These are phyloP conservation scores for Meredithiella fracta DNA, from an alignment of 2,329 filamentous ascomycete genomes.

Conservation along the genomic window DNA sequence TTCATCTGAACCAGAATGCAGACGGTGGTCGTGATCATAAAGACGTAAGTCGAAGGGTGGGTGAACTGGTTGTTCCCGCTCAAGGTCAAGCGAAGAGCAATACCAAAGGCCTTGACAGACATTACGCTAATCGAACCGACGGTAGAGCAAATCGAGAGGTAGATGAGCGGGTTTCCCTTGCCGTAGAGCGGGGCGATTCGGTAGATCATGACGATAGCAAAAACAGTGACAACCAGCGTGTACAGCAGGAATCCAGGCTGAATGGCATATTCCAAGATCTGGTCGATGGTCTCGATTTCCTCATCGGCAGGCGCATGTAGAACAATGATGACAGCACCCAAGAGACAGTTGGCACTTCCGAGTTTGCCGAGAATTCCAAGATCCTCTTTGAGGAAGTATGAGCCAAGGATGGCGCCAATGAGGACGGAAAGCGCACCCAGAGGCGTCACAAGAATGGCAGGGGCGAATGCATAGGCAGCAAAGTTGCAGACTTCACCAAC, in stretches of 20 bases:
- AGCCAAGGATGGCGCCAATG: slow-evolving; percentile 84
- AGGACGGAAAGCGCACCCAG: slow-evolving; percentile 85
- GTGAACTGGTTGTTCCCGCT: slow-evolving; percentile 88
- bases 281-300: slow-evolving; percentile 77
- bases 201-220: slow-evolving; percentile 92
- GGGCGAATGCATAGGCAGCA: slow-evolving; percentile 92
- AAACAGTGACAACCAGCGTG: slow-evolving; percentile 60
- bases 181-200: slow-evolving; percentile 76
- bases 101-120: slow-evolving; percentile 97
- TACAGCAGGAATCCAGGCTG: slow-evolving; percentile 86
- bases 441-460: slow-evolving; percentile 94
- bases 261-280: slow-evolving; percentile 80
- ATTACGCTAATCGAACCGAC: slow-evolving; percentile 97
- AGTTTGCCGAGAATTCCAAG: slow-evolving; percentile 83
- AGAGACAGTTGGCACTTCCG: slow-evolving; percentile 87
- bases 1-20: slow-evolving; percentile 99
- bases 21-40: slow-evolving; percentile 78
- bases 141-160: slow-evolving; percentile 92
- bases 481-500: slow-evolving; percentile 94
- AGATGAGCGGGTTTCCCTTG: slow-evolving; percentile 90
- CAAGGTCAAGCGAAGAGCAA: slow-evolving; percentile 89
- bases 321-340: slow-evolving; percentile 93
- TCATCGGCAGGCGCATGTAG: slow-evolving; percentile 90
- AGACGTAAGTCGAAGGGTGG: slow-evolving; percentile 91
- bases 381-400: slow-evolving; percentile 84